Conservation (phyloP, 2,329 filamentous ascomycete species). For the Calycina herbarum region DNA sequence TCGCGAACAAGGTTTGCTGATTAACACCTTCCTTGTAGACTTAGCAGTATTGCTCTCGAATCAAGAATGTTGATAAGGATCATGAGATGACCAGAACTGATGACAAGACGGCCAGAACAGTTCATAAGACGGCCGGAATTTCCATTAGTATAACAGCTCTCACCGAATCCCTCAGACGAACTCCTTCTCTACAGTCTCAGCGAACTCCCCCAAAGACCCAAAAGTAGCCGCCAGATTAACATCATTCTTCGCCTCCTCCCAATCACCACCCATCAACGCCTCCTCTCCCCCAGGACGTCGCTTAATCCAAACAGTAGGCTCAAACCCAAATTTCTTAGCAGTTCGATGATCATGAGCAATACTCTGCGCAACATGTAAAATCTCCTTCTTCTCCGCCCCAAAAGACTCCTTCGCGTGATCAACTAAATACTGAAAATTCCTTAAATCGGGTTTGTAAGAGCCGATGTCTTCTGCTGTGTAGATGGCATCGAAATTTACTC, state of each 20-base stretch:
- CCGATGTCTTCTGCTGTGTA: slow-evolving; percentile 72
- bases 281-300: slow-evolving; percentile 12
- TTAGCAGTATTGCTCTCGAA: too few species aligned
- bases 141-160: not conserved
- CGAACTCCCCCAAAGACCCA: slow-evolving; percentile 14
- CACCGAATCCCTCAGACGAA: not conserved
- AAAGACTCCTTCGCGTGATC: slow-evolving; percentile 53
- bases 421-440: slow-evolving; percentile 68
- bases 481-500: slow-evolving; percentile 57
- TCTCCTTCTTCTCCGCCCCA: slow-evolving; percentile 52
- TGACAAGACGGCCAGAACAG: not conserved
- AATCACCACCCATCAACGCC: slow-evolving; percentile 15
- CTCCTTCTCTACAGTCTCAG: slow-evolving; percentile 13
- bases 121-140: not conserved
- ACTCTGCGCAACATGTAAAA: slow-evolving; percentile 69
- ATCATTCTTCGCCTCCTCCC: slow-evolving; percentile 8
- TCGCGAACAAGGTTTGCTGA: too few species aligned
- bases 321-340: slow-evolving; percentile 40
- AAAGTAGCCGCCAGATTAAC: slow-evolving; percentile 13
- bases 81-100: not conserved
- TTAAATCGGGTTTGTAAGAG: slow-evolving; percentile 65
- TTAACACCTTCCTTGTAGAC: too few species aligned
- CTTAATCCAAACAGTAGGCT: slow-evolving; percentile 16
- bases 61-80: too few species aligned
- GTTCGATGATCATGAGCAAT: slow-evolving; percentile 70